Base-by-base conservation (phyloP, 495 filamentous ascomycete species). In the Acidiella bohemica region DNA sequence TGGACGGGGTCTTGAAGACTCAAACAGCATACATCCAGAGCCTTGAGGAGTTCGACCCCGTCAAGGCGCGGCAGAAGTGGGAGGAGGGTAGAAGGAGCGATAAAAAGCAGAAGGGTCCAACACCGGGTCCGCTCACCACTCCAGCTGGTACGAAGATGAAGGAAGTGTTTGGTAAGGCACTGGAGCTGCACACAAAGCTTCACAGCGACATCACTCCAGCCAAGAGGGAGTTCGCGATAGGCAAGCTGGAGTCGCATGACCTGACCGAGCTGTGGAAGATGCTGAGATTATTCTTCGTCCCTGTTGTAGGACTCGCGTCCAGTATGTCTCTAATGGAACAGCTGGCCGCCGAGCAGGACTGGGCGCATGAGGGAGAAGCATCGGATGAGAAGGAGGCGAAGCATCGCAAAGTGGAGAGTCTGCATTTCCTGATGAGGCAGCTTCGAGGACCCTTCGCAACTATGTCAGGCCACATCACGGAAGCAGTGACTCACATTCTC, bases 281-380 rank as follows among this genome's bases (percentile, higher is more conserved):
- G 16, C 60, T 84, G 9, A 75, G 75, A 4, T 61, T 63, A 11
- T 65, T 82, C 16, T 70, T 84, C 50, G 63, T 83, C 8, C 83
- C 84, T 0, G 51, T 84, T 2, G 62, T 78, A 10, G 84, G 84
- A 0, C 65, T 88, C 42, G 72, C 70, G 14, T 79, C 81, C 2
- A 68, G 84, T 17, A 73, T 81, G 13, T 81, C 88, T 53, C 77
- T 92, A 8, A 81, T 92, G 43, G 70, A 82, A 53, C 70, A 81
- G 17, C 56, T 79, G 12, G 66, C 72, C 2, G 65, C 67, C 33
- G 53, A 54, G 26, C 50, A 60, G 18, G 66, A 66, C n/a, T 72
- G 67, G 70, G 44, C 59, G 19, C 36, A 52, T n/a, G 41, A 55
- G 10, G 42, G 58, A 21, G 61, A 25, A 51, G 60, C 36, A 57